Conservation (phyloP, 2,329 filamentous ascomycete species). For the Alternaria tenuissima region DNA sequence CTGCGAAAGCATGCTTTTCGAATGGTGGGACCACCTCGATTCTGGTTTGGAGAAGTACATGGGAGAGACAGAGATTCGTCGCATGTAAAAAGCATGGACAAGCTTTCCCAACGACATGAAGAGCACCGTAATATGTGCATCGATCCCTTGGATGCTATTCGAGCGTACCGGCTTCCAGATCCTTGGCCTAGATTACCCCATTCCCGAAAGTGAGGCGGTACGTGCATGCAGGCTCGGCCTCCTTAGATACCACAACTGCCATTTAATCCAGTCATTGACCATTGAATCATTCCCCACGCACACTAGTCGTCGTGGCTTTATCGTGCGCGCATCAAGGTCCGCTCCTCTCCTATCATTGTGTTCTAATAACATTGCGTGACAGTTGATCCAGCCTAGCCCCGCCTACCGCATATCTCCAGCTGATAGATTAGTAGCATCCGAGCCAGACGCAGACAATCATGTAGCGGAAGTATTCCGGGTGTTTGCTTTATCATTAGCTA, state of each 20-base stretch:
- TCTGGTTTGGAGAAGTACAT: slow-evolving; percentile 82
- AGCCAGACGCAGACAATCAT: slow-evolving; percentile 6
- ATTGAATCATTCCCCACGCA: slow-evolving; percentile 35
- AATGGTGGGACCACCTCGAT: slow-evolving; percentile 94
- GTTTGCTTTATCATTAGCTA: slow-evolving; percentile 1
- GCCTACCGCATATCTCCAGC: slow-evolving; percentile 7
- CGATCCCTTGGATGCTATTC: not conserved
- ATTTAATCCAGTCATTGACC: slow-evolving; percentile 31
- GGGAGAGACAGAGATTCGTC: slow-evolving; percentile 85
- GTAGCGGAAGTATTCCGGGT: slow-evolving; percentile 1
- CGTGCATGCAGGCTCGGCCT: slow-evolving; percentile 30
- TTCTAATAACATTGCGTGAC: slow-evolving; percentile 21
- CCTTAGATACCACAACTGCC: slow-evolving; percentile 39
- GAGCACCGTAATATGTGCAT: not conserved
- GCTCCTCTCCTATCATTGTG: slow-evolving; percentile 33
- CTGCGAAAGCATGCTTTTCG: slow-evolving; percentile 95
- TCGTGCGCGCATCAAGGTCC: slow-evolving; percentile 24
- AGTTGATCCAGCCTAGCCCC: slow-evolving; percentile 19
- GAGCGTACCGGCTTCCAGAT: not conserved
- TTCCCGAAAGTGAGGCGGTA: slow-evolving; percentile 32
- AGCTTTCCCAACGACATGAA: not conserved
- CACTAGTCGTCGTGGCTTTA: slow-evolving; percentile 36
- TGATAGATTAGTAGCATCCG: slow-evolving; percentile 15
- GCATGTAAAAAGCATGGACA: slow-evolving; percentile 66
- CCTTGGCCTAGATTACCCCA: slow-evolving; percentile 22